A percentile compares a stretch with the other conserved stretches of the same genome.
These are phyloP conservation scores for Hyaloperonospora arabidopsidis DNA, from an alignment of 352 stramenopile genomes.

Conservation along the genomic window DNA sequence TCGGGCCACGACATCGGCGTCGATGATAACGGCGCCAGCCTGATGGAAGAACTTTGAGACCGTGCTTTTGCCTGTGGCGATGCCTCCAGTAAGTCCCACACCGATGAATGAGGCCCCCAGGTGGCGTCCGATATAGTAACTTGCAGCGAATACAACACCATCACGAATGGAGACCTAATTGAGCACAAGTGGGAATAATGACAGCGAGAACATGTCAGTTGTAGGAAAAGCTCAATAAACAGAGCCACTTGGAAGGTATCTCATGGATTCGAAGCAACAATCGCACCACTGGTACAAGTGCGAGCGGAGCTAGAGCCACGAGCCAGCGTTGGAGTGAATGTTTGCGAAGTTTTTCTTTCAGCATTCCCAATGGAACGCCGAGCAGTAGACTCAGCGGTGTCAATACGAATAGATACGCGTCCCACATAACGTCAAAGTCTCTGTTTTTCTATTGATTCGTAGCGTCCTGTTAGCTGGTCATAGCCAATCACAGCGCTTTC, in stretches of 20 bases:
- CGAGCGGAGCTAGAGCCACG: constrained; percentile 33
- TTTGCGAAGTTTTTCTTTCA: constrained; percentile 45
- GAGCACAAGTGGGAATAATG: neutral
- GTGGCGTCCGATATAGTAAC: constrained; percentile 33
- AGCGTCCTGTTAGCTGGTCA: no score
- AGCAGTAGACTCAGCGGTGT: constrained; percentile 34
- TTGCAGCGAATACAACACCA: constrained; percentile 15
- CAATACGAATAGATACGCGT: constrained; percentile 28
- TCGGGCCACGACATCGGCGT: constrained; percentile 73
- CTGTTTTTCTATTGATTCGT: no score
- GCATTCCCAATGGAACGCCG: constrained; percentile 36
- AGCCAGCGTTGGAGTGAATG: constrained; percentile 39
- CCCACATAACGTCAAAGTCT: no score
- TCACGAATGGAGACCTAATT: constrained; percentile 35
- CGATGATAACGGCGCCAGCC: constrained; percentile 63
- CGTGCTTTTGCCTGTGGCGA: constrained; percentile 79
- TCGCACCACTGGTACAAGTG: constrained; percentile 37
- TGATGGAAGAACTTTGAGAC: constrained; percentile 57
- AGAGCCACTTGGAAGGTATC: neutral
- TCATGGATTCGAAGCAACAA: neutral
- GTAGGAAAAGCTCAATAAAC: no score
- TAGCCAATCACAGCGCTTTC: no score
- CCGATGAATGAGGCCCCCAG: constrained; percentile 57
- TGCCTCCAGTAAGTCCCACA: constrained; percentile 75
- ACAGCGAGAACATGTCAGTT: neutral